Conservation (phyloP, 2,329 filamentous ascomycete genomes). For the Dactylellina haptotyla region DNA sequence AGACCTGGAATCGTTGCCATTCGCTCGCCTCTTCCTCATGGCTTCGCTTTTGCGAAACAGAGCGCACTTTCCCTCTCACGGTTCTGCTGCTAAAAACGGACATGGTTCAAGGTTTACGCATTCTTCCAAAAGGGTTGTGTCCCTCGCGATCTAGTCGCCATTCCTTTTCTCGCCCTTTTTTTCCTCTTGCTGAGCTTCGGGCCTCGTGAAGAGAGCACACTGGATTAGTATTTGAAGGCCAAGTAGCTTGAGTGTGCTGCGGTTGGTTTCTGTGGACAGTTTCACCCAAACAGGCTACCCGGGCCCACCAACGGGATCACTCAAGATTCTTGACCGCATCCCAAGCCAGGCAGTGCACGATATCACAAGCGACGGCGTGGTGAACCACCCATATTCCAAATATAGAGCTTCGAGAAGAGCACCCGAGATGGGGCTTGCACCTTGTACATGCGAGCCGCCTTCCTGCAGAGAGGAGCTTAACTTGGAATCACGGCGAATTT, state of each 20-base stretch:
- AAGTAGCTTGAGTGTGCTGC: conserved; percentile 31
- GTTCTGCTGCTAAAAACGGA: conserved; percentile 14
- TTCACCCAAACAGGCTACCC: conserved; percentile 45
- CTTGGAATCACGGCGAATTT: background rate
- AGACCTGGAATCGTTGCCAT: conserved; percentile 30
- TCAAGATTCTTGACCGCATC: conserved; percentile 23
- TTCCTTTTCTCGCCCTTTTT: too few species aligned
- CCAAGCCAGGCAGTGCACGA: conserved; percentile 44
- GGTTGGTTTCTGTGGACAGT: conserved; percentile 38
- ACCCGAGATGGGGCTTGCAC: background rate
- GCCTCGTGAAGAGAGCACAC: conserved; percentile 1
- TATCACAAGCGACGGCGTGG: conserved; percentile 17
- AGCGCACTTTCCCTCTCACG: conserved; percentile 22
- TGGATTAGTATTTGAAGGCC: background rate
- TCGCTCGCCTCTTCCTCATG: conserved; percentile 20
- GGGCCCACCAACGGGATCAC: conserved; percentile 14
- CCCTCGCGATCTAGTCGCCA: too few species aligned
- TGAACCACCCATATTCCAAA: conserved; percentile 25
- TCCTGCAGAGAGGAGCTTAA: background rate
- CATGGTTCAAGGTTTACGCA: background rate
- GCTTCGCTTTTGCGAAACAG: conserved; percentile 4
- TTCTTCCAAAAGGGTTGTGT: background rate
- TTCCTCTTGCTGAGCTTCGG: background rate
- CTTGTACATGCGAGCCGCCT: background rate
- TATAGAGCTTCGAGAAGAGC: conserved; percentile 44